Evolutionary conservation across 164 flowering plant genomes (phyloP), one percentile per base, ranked within the genome.

Genomic region (Echeveria elegans): DNA sequence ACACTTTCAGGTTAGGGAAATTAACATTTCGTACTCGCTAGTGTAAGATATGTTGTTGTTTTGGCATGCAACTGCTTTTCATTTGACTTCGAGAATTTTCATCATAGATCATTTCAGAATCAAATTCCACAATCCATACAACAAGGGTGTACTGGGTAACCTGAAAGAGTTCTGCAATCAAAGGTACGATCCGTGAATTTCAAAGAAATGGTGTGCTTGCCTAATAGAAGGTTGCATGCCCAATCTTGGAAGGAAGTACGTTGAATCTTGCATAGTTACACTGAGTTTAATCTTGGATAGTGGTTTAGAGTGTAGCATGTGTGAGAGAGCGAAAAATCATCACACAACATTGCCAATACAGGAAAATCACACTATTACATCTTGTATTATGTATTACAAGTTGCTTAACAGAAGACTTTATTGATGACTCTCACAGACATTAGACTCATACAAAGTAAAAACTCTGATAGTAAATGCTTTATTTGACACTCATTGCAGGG

Each of bases 1-100:
- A 32, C 77, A 24, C 72, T 76, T 59, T 66, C 67, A 71, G 89
- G 87, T 84, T 6, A 50, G 24, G 0, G 47, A 8, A 14, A 47
- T 18, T 50, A 5, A 21, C 26, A 50, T 50, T 48, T n/a, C 21
- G 21, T 43, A 43, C 47, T 6, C 21, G 8, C 5, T 50, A n/a
- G 23, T n/a, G 56, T 43, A n/a, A 0, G 11, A 50, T 50, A 6
- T 3, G 56, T 6, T 9, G 23, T 18, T 18, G 23, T 48, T 48
- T 48, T 48, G 53, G 53, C 53, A 5, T n/a, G 26, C 26, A 50
- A n/a, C 26, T 50, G 24, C 21, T 48, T 48, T 43, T 43, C 48
- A 23, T 50, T 5, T 19, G 56, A 6, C n/a, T 0, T 50, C n/a
- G n/a, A 50, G 1, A 50, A 50, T 6, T 50, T 5, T 19, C 26